phyloP scores from a whole-genome alignment of 164 flowering plant genomes.

The Houttuynia cordata region DNA sequence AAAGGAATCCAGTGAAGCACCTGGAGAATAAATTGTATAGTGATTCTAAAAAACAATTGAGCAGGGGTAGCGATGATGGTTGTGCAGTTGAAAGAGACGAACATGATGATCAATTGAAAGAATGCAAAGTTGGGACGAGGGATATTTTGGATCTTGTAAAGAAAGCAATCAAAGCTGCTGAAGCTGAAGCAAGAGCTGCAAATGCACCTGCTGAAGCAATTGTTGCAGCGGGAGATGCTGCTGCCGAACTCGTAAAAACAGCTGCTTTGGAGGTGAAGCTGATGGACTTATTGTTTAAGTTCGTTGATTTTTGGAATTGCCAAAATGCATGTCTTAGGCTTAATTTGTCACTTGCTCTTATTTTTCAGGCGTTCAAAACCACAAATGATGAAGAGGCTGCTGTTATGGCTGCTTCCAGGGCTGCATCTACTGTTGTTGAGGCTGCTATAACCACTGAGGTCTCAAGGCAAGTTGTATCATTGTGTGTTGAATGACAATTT shows the following conservation, averaged over 20 bases:
- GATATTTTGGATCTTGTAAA: slow-evolving; percentile 69
- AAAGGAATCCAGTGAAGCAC: slow-evolving; percentile 28
- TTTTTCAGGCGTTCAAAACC: slow-evolving; percentile 41
- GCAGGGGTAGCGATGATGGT: slow-evolving; percentile 29
- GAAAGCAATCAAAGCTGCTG: slow-evolving; percentile 85
- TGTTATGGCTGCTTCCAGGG: slow-evolving; percentile 75
- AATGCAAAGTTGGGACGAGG: slow-evolving; percentile 59
- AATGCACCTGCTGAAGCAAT: slow-evolving; percentile 77
- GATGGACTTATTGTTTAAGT: not conserved
- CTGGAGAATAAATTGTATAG: slow-evolving; percentile 27
- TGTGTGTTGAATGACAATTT: slow-evolving; percentile 7
- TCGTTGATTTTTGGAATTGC: not conserved
- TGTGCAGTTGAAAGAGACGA: slow-evolving; percentile 40
- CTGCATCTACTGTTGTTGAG: slow-evolving; percentile 82
- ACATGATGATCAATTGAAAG: slow-evolving; percentile 58
- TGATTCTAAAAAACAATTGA: slow-evolving; percentile 30
- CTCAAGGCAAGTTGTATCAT: slow-evolving; percentile 40
- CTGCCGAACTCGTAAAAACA: slow-evolving; percentile 86
- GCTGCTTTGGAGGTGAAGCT: slow-evolving; percentile 69
- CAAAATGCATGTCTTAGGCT: not conserved
- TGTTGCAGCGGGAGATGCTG: slow-evolving; percentile 91
- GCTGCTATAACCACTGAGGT: slow-evolving; percentile 74
- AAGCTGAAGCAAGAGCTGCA: slow-evolving; percentile 92
- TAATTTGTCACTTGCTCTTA: slow-evolving; percentile 2
- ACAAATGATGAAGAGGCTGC: slow-evolving; percentile 82